These are phyloP conservation scores for Pythium myriotylum DNA, from an alignment of 352 stramenopile species.

Conservation along the genomic window DNA sequence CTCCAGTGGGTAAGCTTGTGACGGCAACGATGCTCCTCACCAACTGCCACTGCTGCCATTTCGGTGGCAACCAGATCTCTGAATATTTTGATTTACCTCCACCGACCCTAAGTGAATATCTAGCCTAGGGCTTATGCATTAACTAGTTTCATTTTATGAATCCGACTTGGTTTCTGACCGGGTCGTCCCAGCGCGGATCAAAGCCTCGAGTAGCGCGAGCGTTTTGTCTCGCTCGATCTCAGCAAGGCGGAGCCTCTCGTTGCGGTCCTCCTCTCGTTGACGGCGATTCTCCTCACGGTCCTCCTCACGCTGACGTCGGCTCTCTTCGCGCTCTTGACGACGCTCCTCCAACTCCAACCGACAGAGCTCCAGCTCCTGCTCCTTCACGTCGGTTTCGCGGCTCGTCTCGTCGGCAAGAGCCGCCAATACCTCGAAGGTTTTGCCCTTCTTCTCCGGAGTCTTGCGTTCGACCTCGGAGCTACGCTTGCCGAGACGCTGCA, in stretches of 20 bases:
- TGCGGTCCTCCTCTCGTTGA: not conserved
- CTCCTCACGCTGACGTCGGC: not conserved
- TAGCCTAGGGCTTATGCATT: not conserved
- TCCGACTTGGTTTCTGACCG: too few relatives aligned
- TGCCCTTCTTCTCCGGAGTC: not conserved
- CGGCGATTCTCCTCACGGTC: not conserved
- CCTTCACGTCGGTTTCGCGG: not conserved
- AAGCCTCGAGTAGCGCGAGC: too few relatives aligned
- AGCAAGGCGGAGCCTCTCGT: not conserved
- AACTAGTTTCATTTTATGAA: not conserved
- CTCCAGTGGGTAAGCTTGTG: slow-evolving; percentile 11
- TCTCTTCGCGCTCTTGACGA: too few relatives aligned
- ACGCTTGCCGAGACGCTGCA: not conserved
- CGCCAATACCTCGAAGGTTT: not conserved
- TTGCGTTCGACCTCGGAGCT: not conserved
- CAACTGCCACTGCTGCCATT: slow-evolving; percentile 19
- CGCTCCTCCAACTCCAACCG: too few relatives aligned
- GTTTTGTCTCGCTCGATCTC: slow-evolving; percentile 7
- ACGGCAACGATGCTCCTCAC: slow-evolving; percentile 16
- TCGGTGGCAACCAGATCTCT: slow-evolving; percentile 16
- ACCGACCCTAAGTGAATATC: slow-evolving; percentile 12
- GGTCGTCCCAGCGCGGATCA: too few relatives aligned
- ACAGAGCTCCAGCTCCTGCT: too few relatives aligned
- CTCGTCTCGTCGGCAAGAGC: not conserved
- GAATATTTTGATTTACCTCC: slow-evolving; percentile 19